phyloP scores from a whole-genome alignment of 2,329 filamentous ascomycete genomes.

The Stachybotrys elegans region DNA sequence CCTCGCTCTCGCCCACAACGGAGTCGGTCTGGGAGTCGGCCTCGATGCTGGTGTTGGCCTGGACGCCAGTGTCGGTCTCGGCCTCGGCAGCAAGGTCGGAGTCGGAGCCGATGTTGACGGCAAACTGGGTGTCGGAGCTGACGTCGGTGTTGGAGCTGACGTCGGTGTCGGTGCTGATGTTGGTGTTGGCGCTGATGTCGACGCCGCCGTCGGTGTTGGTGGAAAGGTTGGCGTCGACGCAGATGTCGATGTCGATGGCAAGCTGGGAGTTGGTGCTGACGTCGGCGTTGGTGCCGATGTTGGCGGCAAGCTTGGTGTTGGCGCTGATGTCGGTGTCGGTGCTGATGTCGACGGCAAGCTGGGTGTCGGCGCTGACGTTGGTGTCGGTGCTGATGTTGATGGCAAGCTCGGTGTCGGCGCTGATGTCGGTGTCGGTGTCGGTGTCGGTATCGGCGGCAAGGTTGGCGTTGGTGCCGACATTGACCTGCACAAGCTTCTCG shows the following conservation, averaged over 20 bases:
- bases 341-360: background rate
- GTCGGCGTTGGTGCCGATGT: background rate
- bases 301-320: background rate
- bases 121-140: slow-evolving; percentile 10
- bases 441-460: background rate
- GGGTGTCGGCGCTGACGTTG: background rate
- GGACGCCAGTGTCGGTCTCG: slow-evolving; percentile 43
- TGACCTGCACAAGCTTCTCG: background rate
- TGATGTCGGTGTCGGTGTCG: background rate
- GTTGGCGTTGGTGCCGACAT: background rate
- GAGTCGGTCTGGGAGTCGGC: slow-evolving; percentile 17
- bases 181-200: background rate
- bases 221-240: background rate
- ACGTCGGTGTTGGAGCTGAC: slow-evolving; percentile 14
- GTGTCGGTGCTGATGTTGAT: too few relatives aligned
- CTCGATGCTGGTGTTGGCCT: slow-evolving; percentile 39
- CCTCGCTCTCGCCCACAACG: slow-evolving; percentile 5
- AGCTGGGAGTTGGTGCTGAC: background rate
- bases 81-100: slow-evolving; percentile 43
- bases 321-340: background rate
- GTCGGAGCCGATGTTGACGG: slow-evolving; percentile 25
- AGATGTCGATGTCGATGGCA: background rate
- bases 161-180: background rate
- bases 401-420: background rate
- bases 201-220: background rate